Evolutionary conservation across 2,329 filamentous ascomycete genomes (phyloP), one percentile per base, ranked within the genome.

Genomic region (Calycina marina): DNA sequence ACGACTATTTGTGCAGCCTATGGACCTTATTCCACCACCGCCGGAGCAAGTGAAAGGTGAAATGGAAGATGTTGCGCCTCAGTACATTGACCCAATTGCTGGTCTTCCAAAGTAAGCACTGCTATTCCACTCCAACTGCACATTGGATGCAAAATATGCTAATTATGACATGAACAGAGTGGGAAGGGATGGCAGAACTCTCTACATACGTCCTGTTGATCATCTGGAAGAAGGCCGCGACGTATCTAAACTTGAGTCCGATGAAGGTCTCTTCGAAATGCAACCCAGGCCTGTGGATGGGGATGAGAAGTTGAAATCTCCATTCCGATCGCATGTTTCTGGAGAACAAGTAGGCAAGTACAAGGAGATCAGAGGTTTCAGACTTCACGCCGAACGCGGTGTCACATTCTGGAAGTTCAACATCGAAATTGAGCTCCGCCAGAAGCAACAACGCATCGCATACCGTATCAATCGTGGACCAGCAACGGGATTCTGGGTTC

Each of bases 371-470:
- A 67, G 74, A 38, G 90, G 82, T 1, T 74, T 82, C 46, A 74
- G 84, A 14, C 67, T 98, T 9, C 86, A 94, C 48, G 67, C 73
- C 1, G 90, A 93, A 52, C 69, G 79, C 37, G 88, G 88, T 25
- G 75, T 79, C 39, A 98, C 90, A 0, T 98, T 98, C 57, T 98
- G 90, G 90, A 72, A 85, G 25, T 98, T 96, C 65, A 93, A 85
- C 51, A 68, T 98, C 30, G 88, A 96, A 54, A 69, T 98, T 31
- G 88, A 98, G 56, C 69, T 98, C 11, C 67, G 69, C 4, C 65
- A 74, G 13, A 68, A 65, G 37, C 82, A 96, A 56, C 73, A 86
- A 47, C 77, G 88, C 24, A 80, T 98, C 41, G 88, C 86, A 0
- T 98, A 98, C 56, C 81, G 86, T 33, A 93, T 98, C 60, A 98